A percentile compares a stretch with the other conserved stretches of the same genome.
Conservation (phyloP, 2,329 filamentous ascomycete species). For the Exophiala oligosperma region DNA sequence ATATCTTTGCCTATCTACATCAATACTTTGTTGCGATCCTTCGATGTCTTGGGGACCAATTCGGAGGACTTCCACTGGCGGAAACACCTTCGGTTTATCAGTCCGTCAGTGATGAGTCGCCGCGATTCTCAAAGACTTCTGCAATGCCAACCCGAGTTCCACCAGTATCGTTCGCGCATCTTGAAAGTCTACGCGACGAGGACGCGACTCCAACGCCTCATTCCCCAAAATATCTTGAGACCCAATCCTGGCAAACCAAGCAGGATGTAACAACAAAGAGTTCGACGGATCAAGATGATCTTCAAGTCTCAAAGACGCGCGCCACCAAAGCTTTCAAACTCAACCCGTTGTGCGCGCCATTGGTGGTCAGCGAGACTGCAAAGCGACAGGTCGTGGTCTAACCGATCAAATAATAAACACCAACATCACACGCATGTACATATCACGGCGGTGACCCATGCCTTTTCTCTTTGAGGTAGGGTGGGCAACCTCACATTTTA, state of each 20-base stretch:
- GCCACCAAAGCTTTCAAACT: conserved; percentile 21
- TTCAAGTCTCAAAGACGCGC: conserved; percentile 19
- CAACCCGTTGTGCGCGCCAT: conserved; percentile 22
- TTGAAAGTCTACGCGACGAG: conserved; percentile 18
- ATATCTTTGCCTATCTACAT: conserved; percentile 60
- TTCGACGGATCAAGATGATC: conserved; percentile 5
- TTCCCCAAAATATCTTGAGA: not conserved
- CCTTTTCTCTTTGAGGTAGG: not conserved
- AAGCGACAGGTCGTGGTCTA: conserved; percentile 22
- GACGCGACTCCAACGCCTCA: conserved; percentile 19
- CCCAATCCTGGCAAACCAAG: not conserved
- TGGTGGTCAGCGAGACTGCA: conserved; percentile 19
- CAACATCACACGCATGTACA: not conserved
- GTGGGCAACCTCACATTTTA: not conserved
- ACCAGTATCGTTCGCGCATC: conserved; percentile 1
- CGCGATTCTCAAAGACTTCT: conserved; percentile 12
- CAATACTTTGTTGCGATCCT: conserved; percentile 54
- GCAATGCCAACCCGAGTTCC: not conserved
- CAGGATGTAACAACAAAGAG: not conserved
- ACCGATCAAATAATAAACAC: not conserved
- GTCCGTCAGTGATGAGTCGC: conserved; percentile 28
- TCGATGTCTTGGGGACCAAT: conserved; percentile 47
- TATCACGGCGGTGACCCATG: not conserved
- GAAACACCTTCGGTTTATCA: conserved; percentile 45
- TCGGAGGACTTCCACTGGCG: conserved; percentile 44